These are phyloP conservation scores for Passiflora organensis DNA, from an alignment of 345 rosid genomes.

Conservation along the genomic window DNA sequence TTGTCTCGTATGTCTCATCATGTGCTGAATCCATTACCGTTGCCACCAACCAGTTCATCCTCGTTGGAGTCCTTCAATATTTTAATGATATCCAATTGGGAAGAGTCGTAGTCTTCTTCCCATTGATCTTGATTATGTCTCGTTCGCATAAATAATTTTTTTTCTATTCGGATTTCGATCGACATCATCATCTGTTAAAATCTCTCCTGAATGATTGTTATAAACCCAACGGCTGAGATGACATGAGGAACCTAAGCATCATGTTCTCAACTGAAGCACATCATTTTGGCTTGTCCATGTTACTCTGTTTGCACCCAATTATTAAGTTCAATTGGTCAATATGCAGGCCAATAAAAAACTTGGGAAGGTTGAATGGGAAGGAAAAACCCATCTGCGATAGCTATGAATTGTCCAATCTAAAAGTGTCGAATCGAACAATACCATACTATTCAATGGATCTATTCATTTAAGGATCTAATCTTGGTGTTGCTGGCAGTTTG, in stretches of 20 bases:
- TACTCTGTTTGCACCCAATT: neutral
- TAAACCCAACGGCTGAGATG: neutral
- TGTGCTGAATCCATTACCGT: neutral
- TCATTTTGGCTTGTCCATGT: constrained; percentile 2
- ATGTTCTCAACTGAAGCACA: neutral
- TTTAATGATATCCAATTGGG: neutral
- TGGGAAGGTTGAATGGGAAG: neutral
- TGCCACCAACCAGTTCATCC: neutral
- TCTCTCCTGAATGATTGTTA: too few relatives aligned
- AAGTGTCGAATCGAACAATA: neutral
- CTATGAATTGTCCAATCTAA: neutral
- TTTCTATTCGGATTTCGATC: too few relatives aligned
- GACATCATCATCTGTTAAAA: too few relatives aligned
- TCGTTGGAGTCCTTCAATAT: neutral
- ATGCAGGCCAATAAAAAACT: neutral
- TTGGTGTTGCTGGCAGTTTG: neutral
- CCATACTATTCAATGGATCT: neutral
- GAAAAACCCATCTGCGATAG: neutral
- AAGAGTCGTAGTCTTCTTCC: neutral
- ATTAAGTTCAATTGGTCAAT: neutral
- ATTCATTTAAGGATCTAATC: neutral
- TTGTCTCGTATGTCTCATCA: constrained; percentile 5
- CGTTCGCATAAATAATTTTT: neutral
- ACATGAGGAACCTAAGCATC: neutral
- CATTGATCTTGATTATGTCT: too few relatives aligned